Conservation (phyloP, 202 grass and related monocot species). For the Elaeis oleifera region DNA sequence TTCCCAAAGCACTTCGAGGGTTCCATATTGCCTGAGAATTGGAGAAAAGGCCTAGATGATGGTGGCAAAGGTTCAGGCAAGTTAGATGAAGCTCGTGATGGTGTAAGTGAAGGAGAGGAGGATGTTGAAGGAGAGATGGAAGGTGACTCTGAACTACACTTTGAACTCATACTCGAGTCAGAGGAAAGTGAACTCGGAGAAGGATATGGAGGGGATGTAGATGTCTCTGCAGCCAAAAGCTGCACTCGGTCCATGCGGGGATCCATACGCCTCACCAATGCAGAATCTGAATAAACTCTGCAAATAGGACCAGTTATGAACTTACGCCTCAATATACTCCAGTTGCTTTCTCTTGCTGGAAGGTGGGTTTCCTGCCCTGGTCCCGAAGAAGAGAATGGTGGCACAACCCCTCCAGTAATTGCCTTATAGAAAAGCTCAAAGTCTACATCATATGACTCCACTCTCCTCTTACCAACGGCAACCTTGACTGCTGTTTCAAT, state of each 20-base stretch:
- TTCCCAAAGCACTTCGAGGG: slow-evolving; percentile 33
- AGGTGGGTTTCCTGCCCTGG: slow-evolving; percentile 66
- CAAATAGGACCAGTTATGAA: slow-evolving; percentile 41
- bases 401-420: slow-evolving; percentile 73
- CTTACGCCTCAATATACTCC: slow-evolving; percentile 73
- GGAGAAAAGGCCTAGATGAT: slow-evolving; percentile 59
- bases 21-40: slow-evolving; percentile 41
- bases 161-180: slow-evolving; percentile 67
- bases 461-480: slow-evolving; percentile 40
- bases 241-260: slow-evolving; percentile 28
- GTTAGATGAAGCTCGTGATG: slow-evolving; percentile 53
- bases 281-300: slow-evolving; percentile 67
- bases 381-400: slow-evolving; percentile 70
- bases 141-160: slow-evolving; percentile 88
- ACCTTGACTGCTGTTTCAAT: slow-evolving; percentile 46
- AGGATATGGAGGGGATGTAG: slow-evolving; percentile 70
- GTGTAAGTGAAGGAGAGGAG: slow-evolving; percentile 55
- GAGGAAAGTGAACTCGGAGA: slow-evolving; percentile 88
- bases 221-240: slow-evolving; percentile 37
- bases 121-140: slow-evolving; percentile 78
- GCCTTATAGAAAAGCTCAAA: slow-evolving; percentile 84
- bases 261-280: slow-evolving; percentile 47
- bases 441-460: slow-evolving; percentile 75
- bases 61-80: slow-evolving; percentile 43
- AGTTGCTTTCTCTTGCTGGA: slow-evolving; percentile 86